These are phyloP conservation scores for Penicillium digitatum DNA, from an alignment of 2,329 filamentous ascomycete species.

Conservation along the genomic window DNA sequence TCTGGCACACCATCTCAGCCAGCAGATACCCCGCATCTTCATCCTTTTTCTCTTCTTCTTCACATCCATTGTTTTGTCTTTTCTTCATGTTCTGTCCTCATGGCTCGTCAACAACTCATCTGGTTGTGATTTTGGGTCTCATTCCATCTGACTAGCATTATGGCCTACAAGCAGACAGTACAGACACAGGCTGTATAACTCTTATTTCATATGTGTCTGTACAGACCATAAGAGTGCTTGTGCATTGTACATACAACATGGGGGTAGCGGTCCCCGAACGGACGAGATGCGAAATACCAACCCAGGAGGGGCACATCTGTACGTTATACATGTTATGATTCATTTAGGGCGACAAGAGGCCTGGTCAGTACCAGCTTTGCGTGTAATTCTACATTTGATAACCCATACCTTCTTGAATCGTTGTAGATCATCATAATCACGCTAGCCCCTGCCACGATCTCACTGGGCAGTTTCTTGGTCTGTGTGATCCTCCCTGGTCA, in stretches of 20 bases:
- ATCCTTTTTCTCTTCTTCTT: neutral
- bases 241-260: conserved; percentile 1
- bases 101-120: neutral
- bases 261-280: neutral
- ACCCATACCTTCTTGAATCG: neutral
- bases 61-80: neutral
- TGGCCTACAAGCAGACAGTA: neutral
- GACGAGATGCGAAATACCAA: neutral
- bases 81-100: neutral
- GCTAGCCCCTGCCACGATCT: neutral
- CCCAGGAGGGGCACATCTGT: neutral
- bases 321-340: conserved; percentile 3
- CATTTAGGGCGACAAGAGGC: neutral
- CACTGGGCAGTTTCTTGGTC: neutral
- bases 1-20: conserved; percentile 22
- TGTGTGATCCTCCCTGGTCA: neutral
- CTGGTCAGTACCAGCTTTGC: neutral
- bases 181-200: neutral
- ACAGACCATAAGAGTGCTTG: neutral
- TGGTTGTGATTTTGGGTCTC: neutral
- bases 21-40: conserved; percentile 34
- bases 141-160: neutral
- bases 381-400: conserved; percentile 7
- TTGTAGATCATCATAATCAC: conserved; percentile 22
- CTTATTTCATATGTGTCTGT: neutral